Evolutionary conservation across 2,329 filamentous ascomycete genomes (phyloP), one percentile per base, ranked within the genome.

Genomic region (Ambrosiella cleistominuta): DNA sequence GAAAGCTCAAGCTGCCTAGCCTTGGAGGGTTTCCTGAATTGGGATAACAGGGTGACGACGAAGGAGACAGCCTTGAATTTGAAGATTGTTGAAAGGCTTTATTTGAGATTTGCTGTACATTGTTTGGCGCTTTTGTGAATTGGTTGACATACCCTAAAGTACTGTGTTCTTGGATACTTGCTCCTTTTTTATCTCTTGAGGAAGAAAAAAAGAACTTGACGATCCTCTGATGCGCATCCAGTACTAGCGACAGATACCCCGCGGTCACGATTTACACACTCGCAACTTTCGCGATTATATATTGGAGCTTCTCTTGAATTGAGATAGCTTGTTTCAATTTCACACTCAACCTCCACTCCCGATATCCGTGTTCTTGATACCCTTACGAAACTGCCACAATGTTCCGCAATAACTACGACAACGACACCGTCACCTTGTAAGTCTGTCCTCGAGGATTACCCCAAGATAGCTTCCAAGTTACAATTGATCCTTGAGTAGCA

Each of bases 361-460:
- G 37, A 54, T 36, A 44, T 27, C 50, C 51, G 39, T 27, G 37
- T 47, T 52, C 50, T 55, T 39, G 27, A 49, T 47, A 35, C 12
- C 45, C 42, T 39, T 15, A 15, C 44, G 27, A 51, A 11, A 38
- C 44, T 7, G 61, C 64, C 79, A 83, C 68, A 68, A 97, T 98
- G 93, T 98, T 98, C 77, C 82, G 93, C 75, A 98, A 98, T 80
- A 97, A 97, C 75, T 98, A 98, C 80, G 93, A 98, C 77, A 98
- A 98, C 82, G 93, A 98, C 74, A 95, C 91, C 63, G 90, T 97
- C 75, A 98, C 93, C 75, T 98, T 97, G 89, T 95, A 79, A 74
- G 84, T 74, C 68, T 63, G 15, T 9, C 37, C 13, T n/a, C 19
- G 27, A 35, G 7, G 37, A 1, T 12, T n/a, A 3, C 49, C 13